Base-by-base conservation (phyloP, 176 grass and related monocot genomes). In the Saccharum officinarum region DNA sequence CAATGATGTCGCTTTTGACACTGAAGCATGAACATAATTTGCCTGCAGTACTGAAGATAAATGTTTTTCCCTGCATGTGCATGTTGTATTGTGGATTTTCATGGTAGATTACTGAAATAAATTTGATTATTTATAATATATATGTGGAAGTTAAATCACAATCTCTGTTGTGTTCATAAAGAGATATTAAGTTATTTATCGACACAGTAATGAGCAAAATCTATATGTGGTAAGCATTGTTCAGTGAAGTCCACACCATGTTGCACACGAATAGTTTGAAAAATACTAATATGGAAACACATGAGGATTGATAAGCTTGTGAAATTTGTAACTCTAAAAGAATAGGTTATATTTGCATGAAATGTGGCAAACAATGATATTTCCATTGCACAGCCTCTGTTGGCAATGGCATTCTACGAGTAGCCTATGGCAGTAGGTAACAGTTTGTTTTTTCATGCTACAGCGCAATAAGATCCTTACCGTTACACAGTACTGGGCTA, bases 41-140 rank as follows among this genome's bases (percentile, higher is more conserved):
- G 17, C 50, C 20, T 41, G 41, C 17, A 74, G n/a, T 76, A 37
- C 16, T 45, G 45, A 81, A 68, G 44, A 69, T 80, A 70, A 36
- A 10, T 37, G 9, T 38, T 31, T 82, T 87, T 30, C 71, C 63
- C 26, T 76, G 33, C 67, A 13, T 59, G 46, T 69, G 71, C 46
- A 61, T 75, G 28, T 80, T 82, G 3, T 66, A 40, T 20, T 7
- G 25, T 82, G 37, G 28, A 70, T 16, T 62, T 69, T 7, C 1
- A 3, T 28, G 45, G 64, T 70, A 26, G 22, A 77, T 77, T 55
- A 42, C 23, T 54, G n/a, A 81, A 80, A 42, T 6, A 67, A 59
- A 10, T 10, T 8, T 1, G n/a, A 10, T n/a, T 22, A 50, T 37
- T 33, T 50, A 62, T 2, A 33, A 33, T 36, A 77, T 83, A 40